Conservation (phyloP, 805 yeast species). For the Pichia sporocuriosa region DNA sequence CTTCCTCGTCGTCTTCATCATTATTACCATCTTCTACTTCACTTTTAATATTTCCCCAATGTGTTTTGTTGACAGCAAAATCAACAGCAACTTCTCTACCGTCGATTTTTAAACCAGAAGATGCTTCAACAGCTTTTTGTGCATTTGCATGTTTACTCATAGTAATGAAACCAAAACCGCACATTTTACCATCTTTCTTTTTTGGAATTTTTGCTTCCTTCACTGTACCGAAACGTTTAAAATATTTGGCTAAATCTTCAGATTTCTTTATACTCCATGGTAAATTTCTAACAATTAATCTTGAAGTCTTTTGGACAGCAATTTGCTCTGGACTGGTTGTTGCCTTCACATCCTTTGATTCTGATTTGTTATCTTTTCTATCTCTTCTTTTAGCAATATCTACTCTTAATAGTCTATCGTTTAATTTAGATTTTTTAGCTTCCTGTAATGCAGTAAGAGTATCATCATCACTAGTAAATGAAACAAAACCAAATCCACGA, state of each 20-base stretch:
- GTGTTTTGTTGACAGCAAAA: slow-evolving; percentile 81
- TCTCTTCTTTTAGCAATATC: slow-evolving; percentile 92
- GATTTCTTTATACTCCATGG: slow-evolving; percentile 94
- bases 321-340: slow-evolving; percentile 16
- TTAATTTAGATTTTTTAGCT: slow-evolving; percentile 59
- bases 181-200: slow-evolving; percentile 80
- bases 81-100: slow-evolving; percentile 93
- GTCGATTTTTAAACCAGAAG: slow-evolving; percentile 69
- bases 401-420: slow-evolving; percentile 60
- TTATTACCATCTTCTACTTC: slow-evolving; percentile 37
- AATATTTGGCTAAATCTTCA: slow-evolving; percentile 59
- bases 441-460: slow-evolving; percentile 66
- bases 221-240: slow-evolving; percentile 77
- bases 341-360: slow-evolving; percentile 17
- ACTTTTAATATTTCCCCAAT: slow-evolving; percentile 61
- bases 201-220: slow-evolving; percentile 85
- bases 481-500: slow-evolving; percentile 93
- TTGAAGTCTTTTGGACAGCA: slow-evolving; percentile 53
- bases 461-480: slow-evolving; percentile 81
- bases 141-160: slow-evolving; percentile 79
- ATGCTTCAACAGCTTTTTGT: slow-evolving; percentile 68
- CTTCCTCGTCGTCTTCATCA: slow-evolving; percentile 33
- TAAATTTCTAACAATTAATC: slow-evolving; percentile 82
- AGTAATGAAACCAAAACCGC: slow-evolving; percentile 92
- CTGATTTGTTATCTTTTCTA: slow-evolving; percentile 41